Conservation (phyloP, 257 asterid species). For the Fraxinus quadrangulata region DNA sequence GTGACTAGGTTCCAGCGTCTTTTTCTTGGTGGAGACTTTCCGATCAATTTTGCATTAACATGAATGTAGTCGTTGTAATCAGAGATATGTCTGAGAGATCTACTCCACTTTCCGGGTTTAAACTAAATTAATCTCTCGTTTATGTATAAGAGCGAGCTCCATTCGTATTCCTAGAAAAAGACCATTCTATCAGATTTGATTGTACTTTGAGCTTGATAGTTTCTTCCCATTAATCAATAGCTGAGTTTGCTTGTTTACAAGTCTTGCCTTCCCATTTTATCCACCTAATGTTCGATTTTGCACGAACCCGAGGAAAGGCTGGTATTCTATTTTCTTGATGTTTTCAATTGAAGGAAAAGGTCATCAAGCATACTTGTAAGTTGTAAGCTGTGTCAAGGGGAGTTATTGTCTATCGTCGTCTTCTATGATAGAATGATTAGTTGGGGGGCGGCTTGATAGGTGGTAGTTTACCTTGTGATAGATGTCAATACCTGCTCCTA, state of each 20-base stretch:
- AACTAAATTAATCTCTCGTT: not conserved
- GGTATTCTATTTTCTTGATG: not conserved
- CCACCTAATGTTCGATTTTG: not conserved
- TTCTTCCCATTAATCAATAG: not conserved
- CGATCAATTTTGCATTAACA: not conserved
- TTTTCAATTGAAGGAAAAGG: not conserved
- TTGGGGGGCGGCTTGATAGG: too few relatives aligned
- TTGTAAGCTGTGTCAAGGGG: not conserved
- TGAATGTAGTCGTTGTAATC: not conserved
- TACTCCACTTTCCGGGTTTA: not conserved
- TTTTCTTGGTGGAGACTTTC: not conserved
- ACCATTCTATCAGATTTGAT: not conserved
- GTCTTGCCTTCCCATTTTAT: not conserved
- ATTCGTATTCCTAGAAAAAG: not conserved
- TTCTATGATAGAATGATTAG: too few relatives aligned
- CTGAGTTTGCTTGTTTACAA: not conserved
- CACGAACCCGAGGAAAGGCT: not conserved
- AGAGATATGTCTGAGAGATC: not conserved
- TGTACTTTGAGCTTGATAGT: not conserved
- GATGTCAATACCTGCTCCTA: too few relatives aligned
- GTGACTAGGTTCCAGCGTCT: not conserved
- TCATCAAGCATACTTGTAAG: not conserved
- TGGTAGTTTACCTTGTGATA: too few relatives aligned
- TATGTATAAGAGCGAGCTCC: not conserved
- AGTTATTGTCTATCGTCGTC: too few relatives aligned